Conservation (phyloP, 139 green algal genomes). For the Closterium sp. region DNA sequence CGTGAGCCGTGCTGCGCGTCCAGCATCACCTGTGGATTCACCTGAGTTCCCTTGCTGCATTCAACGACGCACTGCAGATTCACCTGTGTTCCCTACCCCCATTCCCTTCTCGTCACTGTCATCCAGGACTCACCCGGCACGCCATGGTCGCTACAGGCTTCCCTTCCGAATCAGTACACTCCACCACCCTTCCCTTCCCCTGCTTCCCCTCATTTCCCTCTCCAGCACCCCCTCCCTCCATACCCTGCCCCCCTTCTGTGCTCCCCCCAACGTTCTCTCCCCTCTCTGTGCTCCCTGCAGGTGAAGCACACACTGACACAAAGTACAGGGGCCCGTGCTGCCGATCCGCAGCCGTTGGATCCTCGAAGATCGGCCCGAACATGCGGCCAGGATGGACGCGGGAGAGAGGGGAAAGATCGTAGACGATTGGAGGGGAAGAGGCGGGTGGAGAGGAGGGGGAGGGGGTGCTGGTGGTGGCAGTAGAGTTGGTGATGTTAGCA, state of each 20-base stretch:
- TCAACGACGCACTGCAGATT: too few species aligned
- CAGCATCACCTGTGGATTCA: too few species aligned
- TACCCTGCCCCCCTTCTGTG: not conserved
- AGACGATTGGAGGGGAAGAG: not conserved
- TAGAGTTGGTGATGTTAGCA: not conserved
- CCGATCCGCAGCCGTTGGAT: not conserved
- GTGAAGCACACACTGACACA: not conserved
- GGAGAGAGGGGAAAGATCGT: slow-evolving; percentile 21
- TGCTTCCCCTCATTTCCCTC: too few species aligned
- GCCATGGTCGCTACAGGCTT: not conserved
- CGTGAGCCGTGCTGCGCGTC: too few species aligned
- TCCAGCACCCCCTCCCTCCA: not conserved
- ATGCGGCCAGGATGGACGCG: slow-evolving; percentile 7
- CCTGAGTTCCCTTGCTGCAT: too few species aligned
- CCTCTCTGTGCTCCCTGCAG: not conserved
- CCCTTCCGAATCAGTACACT: not conserved
- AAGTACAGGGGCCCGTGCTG: slow-evolving; percentile 11
- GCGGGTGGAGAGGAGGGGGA: not conserved
- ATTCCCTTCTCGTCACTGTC: too few species aligned
- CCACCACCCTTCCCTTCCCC: too few species aligned
- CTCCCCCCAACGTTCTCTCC: not conserved
- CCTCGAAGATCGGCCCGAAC: slow-evolving; percentile 28
- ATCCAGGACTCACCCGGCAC: slow-evolving; percentile 1
- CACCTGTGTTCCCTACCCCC: too few species aligned
- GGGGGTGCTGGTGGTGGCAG: not conserved